These are phyloP conservation scores for Hemisphaericaspora xylofermentans DNA, from an alignment of 1,139 yeast species.

Conservation along the genomic window DNA sequence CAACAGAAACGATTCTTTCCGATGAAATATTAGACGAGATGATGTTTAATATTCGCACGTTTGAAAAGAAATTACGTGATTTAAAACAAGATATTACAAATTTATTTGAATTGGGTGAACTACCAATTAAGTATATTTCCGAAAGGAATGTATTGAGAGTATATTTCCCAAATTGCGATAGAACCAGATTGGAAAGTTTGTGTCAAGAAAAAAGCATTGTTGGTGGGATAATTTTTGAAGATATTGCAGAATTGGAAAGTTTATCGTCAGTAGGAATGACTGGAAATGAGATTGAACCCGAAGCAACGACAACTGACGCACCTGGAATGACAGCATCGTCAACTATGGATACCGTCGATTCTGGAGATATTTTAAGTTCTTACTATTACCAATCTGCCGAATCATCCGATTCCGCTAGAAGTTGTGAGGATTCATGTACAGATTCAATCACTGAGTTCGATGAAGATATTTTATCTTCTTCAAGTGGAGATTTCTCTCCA, in stretches of 20 bases:
- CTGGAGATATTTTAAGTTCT: slow-evolving; percentile 27
- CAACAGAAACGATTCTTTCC: slow-evolving; percentile 51
- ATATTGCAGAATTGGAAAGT: slow-evolving; percentile 9
- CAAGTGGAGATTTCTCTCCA: slow-evolving; percentile 18
- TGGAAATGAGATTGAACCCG: neutral
- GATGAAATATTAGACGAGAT: slow-evolving; percentile 46
- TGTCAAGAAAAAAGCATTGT: slow-evolving; percentile 50
- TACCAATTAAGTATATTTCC: slow-evolving; percentile 44
- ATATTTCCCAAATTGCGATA: slow-evolving; percentile 60
- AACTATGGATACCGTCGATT: slow-evolving; percentile 7
- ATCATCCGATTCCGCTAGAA: neutral
- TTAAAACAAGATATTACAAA: slow-evolving; percentile 35
- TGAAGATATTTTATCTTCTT: slow-evolving; percentile 16
- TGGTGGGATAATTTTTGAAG: slow-evolving; percentile 49
- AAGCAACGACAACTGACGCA: neutral
- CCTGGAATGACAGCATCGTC: slow-evolving; percentile 5
- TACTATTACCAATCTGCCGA: slow-evolving; percentile 12
- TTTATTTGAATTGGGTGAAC: slow-evolving; percentile 48
- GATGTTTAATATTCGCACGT: slow-evolving; percentile 30
- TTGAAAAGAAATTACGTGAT: slow-evolving; percentile 35
- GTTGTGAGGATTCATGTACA: neutral
- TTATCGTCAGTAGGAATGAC: no score
- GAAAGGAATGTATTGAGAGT: slow-evolving; percentile 43
- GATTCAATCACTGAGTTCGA: slow-evolving; percentile 1
- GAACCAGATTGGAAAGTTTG: slow-evolving; percentile 47